Percentiles rank a stretch among this genome's conserved stretches.
phyloP scores from a whole-genome alignment of 345 rosid species.

The Linum usitatissimum region DNA sequence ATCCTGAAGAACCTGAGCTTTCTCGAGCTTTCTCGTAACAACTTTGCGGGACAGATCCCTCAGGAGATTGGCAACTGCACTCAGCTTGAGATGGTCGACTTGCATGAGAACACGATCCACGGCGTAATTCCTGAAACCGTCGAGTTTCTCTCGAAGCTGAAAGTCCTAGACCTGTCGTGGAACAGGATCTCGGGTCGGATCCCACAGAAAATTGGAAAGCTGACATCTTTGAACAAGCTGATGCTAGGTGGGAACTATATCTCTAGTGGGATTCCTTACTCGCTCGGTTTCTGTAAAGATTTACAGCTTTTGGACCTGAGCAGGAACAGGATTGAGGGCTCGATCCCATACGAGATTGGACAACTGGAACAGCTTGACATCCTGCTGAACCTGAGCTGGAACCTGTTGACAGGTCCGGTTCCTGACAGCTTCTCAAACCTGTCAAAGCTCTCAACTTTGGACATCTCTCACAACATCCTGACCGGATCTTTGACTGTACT shows the following conservation, averaged over 20 bases:
- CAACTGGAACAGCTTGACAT: slow-evolving; percentile 48
- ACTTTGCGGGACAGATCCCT: slow-evolving; percentile 44
- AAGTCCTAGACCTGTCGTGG: slow-evolving; percentile 47
- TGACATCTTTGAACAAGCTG: slow-evolving; percentile 46
- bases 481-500: slow-evolving; percentile 34
- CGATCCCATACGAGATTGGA: slow-evolving; percentile 47
- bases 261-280: slow-evolving; percentile 42
- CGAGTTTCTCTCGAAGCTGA: slow-evolving; percentile 33
- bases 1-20: slow-evolving; percentile 36
- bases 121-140: slow-evolving; percentile 45
- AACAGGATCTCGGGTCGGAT: slow-evolving; percentile 37
- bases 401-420: slow-evolving; percentile 42
- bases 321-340: slow-evolving; percentile 40
- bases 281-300: slow-evolving; percentile 45
- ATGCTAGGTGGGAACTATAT: slow-evolving; percentile 40
- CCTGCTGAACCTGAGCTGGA: slow-evolving; percentile 55
- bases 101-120: slow-evolving; percentile 35
- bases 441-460: slow-evolving; percentile 52
- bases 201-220: slow-evolving; percentile 42
- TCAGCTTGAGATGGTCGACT: slow-evolving; percentile 49
- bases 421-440: slow-evolving; percentile 45
- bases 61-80: slow-evolving; percentile 42
- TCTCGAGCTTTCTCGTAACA: slow-evolving; percentile 53
- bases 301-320: slow-evolving; percentile 54
- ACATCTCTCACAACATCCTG: slow-evolving; percentile 48